Base-by-base conservation (phyloP, 495 filamentous ascomycete species). In the Penicillium goetzii region DNA sequence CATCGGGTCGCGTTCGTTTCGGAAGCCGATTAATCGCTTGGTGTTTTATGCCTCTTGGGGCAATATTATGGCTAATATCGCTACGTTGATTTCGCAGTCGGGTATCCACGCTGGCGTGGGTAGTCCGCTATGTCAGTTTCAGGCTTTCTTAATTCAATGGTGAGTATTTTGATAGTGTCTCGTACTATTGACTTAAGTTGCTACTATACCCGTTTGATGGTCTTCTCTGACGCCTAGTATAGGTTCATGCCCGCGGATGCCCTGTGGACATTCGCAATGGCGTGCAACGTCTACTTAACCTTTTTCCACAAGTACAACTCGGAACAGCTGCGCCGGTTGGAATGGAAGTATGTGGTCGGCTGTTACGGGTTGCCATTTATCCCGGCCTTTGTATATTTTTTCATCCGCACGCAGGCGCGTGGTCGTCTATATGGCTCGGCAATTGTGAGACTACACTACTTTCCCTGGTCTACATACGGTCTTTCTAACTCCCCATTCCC, bases 11-110 rank as follows among this genome's bases (percentile, higher is more conserved):
- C 59, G 60, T 3, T 66, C 72, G 1, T 81, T 81, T 43, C 77
- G 89, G 61, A 93, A 93, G 75, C 91, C 92, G n/a, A 93, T 97
- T 77, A 96, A 96, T 68, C 85, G 92, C 4, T 79, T 97, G 4
- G 85, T 94, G 11, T 96, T 96, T 74, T 93, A 88, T 70, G 92
- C 92, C 3, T 89, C 88, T 5, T 91, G 92, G 69, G 92, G 92
- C 36, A 97, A 97, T 68, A 80, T 94, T 38, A 79, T 92, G 74
- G 87, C 89, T 55, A 95, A 91, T 74, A 82, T 93, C 17, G 92
- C 88, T 4, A 92, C 92, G 0, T 71, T 96, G 28, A 90, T 94
- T 65, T 86, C 89, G 0, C 80, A 83, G 40, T 82, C 79, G n/a
- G 87, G 84, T 21, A 78, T 85, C 7, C 59, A 68, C 33, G 61